Conservation (phyloP, 192 early-diverging fungal species). For the Irineochytrium annulatum region DNA sequence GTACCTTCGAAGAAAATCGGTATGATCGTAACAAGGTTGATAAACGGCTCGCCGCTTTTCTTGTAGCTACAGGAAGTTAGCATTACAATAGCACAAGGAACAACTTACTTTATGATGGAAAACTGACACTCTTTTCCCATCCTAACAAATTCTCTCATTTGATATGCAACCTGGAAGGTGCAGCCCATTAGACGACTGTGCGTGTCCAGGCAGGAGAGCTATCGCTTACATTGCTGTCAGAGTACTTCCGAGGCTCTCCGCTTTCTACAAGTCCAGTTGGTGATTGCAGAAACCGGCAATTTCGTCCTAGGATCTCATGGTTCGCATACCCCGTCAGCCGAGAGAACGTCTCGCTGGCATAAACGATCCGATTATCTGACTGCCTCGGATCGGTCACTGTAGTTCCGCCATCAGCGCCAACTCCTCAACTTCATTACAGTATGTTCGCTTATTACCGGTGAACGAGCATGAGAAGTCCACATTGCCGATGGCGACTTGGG, state of each 20-base stretch:
- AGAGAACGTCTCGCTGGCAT: conserved; percentile 61
- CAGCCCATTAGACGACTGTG: not conserved
- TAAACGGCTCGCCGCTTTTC: conserved; percentile 66
- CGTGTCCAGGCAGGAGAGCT: not conserved
- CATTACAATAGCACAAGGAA: not conserved
- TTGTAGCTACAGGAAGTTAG: conserved; percentile 36
- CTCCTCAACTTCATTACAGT: conserved; percentile 54
- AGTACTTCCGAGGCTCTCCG: conserved; percentile 32
- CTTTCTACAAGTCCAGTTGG: conserved; percentile 10
- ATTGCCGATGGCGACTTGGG: conserved; percentile 53
- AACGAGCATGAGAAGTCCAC: conserved; percentile 56
- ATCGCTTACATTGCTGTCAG: conserved; percentile 37
- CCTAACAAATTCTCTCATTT: conserved; percentile 47
- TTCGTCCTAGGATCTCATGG: conserved; percentile 38
- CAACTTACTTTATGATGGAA: conserved; percentile 50
- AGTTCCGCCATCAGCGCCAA: conserved; percentile 54
- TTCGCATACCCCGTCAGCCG: conserved; percentile 14
- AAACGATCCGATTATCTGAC: conserved; percentile 62
- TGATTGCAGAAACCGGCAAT: conserved; percentile 49
- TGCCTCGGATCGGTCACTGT: conserved; percentile 58
- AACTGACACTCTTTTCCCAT: conserved; percentile 60
- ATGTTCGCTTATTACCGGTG: conserved; percentile 18
- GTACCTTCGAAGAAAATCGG: conserved; percentile 48
- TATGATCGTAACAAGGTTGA: conserved; percentile 64
- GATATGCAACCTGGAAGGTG: conserved; percentile 31